Conservation (phyloP, 2,329 filamentous ascomycete species). For the Fusarium miscanthi region DNA sequence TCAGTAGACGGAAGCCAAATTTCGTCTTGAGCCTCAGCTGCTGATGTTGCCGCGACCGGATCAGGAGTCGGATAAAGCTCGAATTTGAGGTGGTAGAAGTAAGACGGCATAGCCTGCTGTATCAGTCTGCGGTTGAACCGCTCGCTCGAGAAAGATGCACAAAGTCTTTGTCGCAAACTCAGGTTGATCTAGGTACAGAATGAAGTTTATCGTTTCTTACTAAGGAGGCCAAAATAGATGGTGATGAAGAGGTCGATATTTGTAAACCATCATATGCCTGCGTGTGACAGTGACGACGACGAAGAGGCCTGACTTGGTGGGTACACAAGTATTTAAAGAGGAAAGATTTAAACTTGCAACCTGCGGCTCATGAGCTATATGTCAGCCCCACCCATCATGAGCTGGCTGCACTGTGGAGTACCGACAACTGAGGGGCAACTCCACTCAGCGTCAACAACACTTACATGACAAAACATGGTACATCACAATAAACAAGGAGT, state of each 20-base stretch:
- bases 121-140: background rate
- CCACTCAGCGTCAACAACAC: slow-evolving; percentile 5
- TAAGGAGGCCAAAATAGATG: slow-evolving; percentile 41
- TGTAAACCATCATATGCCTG: slow-evolving; percentile 34
- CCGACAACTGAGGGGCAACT: slow-evolving; percentile 17
- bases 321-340: slow-evolving; percentile 8
- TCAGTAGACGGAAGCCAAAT: slow-evolving; percentile 64
- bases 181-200: background rate
- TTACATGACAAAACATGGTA: background rate
- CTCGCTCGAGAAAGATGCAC: background rate
- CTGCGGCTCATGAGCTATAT: slow-evolving; percentile 19
- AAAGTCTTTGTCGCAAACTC: background rate
- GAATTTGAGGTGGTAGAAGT: slow-evolving; percentile 74
- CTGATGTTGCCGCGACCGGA: slow-evolving; percentile 41
- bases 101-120: slow-evolving; percentile 65
- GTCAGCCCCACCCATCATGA: slow-evolving; percentile 33
- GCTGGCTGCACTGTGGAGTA: background rate
- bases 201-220: background rate
- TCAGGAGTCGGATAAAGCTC: slow-evolving; percentile 68
- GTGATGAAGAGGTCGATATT: background rate
- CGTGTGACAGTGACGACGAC: background rate
- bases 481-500: background rate
- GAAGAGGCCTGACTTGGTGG: background rate
- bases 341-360: slow-evolving; percentile 2
- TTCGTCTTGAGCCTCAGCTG: slow-evolving; percentile 29